Evolutionary conservation across 2,329 filamentous ascomycete species (phyloP).

Genomic region (Epichloe coenophiala): DNA sequence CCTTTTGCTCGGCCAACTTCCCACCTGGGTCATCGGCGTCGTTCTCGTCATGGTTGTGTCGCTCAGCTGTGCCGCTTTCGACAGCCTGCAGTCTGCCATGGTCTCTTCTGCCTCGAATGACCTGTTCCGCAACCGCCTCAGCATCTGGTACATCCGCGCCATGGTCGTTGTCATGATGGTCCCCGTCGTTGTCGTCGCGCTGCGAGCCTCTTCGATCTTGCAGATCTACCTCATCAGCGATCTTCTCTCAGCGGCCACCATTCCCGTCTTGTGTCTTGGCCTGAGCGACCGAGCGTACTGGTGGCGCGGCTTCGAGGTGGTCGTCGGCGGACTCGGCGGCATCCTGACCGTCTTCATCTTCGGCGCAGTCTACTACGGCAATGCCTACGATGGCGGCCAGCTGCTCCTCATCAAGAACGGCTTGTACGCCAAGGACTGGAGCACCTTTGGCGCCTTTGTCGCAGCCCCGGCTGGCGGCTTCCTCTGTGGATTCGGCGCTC

Average conservation of each 20-base stretch:
- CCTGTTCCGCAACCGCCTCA: conserved; percentile 68
- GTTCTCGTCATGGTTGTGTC: conserved; percentile 70
- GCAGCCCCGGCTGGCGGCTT: conserved; percentile 65
- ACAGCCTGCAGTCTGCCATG: conserved; percentile 72
- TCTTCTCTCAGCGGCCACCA: conserved; percentile 60
- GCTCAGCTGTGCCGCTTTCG: conserved; percentile 65
- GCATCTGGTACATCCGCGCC: conserved; percentile 58
- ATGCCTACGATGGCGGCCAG: conserved; percentile 46
- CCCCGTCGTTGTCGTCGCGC: conserved; percentile 59
- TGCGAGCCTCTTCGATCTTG: conserved; percentile 60
- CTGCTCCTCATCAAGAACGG: conserved; percentile 61
- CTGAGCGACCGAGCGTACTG: conserved; percentile 57
- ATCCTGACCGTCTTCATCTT: conserved; percentile 73
- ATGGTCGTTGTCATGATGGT: conserved; percentile 60
- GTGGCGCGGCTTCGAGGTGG: conserved; percentile 70
- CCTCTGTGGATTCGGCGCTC: conserved; percentile 54
- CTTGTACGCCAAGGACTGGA: conserved; percentile 67
- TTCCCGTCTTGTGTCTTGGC: conserved; percentile 64
- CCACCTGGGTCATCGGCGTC: conserved; percentile 69
- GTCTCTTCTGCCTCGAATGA: conserved; percentile 77
- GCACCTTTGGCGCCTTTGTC: conserved; percentile 70
- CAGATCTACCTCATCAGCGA: conserved; percentile 78
- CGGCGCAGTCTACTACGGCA: conserved; percentile 63
- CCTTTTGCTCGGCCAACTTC: conserved; percentile 56
- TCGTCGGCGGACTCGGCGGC: conserved; percentile 64